Conservation (phyloP, 148 eudicot genomes). For the Fallopia convolvulus region DNA sequence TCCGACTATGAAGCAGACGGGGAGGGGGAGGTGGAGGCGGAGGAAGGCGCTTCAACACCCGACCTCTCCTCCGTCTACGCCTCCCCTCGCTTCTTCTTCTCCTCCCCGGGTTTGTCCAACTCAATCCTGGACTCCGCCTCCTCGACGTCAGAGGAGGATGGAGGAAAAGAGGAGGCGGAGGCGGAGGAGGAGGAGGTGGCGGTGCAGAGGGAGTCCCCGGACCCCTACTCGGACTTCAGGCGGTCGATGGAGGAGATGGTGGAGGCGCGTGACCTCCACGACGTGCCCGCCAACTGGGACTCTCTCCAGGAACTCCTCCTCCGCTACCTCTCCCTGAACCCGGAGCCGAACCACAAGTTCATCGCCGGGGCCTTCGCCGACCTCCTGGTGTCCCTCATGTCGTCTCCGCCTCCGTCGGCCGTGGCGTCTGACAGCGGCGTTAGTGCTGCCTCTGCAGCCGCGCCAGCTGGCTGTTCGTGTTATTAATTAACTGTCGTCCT, state of each 20-base stretch:
- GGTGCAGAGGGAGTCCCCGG: constrained; percentile 74
- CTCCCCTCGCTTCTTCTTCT: constrained; percentile 78
- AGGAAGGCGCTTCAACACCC: constrained; percentile 22
- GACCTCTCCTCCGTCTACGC: constrained; percentile 63
- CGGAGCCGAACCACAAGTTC: constrained; percentile 71
- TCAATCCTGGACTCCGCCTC: constrained; percentile 58
- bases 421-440: neutral
- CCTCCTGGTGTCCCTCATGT: constrained; percentile 57
- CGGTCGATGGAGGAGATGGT: constrained; percentile 96
- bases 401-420: constrained; percentile 8
- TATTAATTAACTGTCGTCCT: neutral
- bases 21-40: neutral
- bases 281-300: constrained; percentile 44
- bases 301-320: too few relatives aligned
- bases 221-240: constrained; percentile 77
- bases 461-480: neutral
- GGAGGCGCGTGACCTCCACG: constrained; percentile 61
- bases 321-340: constrained; percentile 32
- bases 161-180: too few relatives aligned
- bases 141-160: constrained; percentile 16
- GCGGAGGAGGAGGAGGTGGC: constrained; percentile 44
- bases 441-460: neutral
- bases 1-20: constrained; percentile 19
- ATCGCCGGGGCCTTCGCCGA: constrained; percentile 87
- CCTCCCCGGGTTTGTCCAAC: constrained; percentile 85